Conservation (phyloP, 257 asterid genomes). For the Forsythia viridissima region DNA sequence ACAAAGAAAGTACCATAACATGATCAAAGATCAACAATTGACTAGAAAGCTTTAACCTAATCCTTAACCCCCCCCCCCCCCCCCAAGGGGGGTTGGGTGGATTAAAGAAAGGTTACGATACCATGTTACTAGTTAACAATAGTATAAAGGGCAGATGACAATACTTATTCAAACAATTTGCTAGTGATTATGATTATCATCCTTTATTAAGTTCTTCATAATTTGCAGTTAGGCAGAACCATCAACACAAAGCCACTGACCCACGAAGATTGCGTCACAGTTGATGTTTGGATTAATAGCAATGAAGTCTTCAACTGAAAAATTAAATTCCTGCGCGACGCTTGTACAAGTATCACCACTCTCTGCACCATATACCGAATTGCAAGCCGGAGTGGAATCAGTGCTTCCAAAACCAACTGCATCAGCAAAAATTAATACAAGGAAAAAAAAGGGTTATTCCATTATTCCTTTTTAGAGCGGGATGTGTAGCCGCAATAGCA, state of each 20-base stretch:
- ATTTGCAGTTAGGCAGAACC: conserved; percentile 17
- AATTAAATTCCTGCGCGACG: conserved; percentile 5
- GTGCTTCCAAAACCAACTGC: conserved; percentile 22
- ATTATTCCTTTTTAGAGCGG: no score
- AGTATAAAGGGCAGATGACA: neutral
- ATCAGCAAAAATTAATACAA: neutral
- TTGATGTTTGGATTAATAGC: conserved; percentile 34
- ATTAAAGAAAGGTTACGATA: neutral
- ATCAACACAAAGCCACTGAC: conserved; percentile 37
- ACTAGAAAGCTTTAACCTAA: neutral
- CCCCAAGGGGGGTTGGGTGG: no score
- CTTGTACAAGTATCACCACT: conserved; percentile 31
- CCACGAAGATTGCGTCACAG: conserved; percentile 27
- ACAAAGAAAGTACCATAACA: no score
- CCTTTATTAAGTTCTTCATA: neutral
- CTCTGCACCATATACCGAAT: conserved; percentile 19
- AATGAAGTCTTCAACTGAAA: conserved; percentile 8
- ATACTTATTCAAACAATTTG: neutral
- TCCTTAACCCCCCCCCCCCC: no score
- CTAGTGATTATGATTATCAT: neutral
- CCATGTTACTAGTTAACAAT: neutral
- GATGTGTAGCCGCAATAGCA: no score
- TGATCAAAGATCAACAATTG: no score
- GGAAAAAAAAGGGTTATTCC: no score
- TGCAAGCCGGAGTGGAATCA: neutral